These are phyloP conservation scores for Epithemia pelagica DNA, from an alignment of 108 stramenopile genomes.

Conservation along the genomic window DNA sequence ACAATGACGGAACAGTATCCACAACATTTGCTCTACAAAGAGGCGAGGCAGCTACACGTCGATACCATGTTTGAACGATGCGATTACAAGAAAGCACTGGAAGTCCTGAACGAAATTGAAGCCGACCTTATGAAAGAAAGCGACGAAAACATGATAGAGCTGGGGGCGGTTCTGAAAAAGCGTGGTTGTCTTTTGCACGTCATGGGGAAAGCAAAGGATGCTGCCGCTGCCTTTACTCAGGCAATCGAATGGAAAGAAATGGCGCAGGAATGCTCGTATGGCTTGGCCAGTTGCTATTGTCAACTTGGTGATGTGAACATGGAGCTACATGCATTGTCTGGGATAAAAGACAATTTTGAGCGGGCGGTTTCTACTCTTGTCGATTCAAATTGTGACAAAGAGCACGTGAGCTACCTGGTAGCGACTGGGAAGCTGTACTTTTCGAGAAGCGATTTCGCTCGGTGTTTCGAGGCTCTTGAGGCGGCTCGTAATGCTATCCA, in stretches of 20 bases:
- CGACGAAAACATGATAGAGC: slow-evolving; percentile 26
- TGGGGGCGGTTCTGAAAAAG: slow-evolving; percentile 31
- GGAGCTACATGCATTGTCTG: slow-evolving; percentile 20
- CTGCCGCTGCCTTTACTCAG: slow-evolving; percentile 26
- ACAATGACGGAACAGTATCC: slow-evolving; percentile 14
- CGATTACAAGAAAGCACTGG: slow-evolving; percentile 37
- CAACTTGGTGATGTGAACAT: slow-evolving; percentile 34
- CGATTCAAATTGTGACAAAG: slow-evolving; percentile 8
- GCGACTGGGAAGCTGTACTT: slow-evolving; percentile 28
- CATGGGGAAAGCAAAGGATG: slow-evolving; percentile 36
- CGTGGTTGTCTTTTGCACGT: slow-evolving; percentile 34
- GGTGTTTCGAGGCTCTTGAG: slow-evolving; percentile 24
- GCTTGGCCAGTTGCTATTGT: slow-evolving; percentile 22
- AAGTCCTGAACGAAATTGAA: slow-evolving; percentile 25
- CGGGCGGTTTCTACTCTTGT: slow-evolving; percentile 23
- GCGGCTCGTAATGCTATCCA: slow-evolving; percentile 17
- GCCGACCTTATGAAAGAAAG: slow-evolving; percentile 14
- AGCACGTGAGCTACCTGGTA: slow-evolving; percentile 12
- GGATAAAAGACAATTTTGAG: slow-evolving; percentile 30
- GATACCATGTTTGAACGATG: slow-evolving; percentile 26
- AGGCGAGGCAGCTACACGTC: slow-evolving; percentile 24
- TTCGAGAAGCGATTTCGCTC: slow-evolving; percentile 16
- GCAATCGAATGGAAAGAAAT: slow-evolving; percentile 30
- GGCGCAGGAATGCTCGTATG: slow-evolving; percentile 20
- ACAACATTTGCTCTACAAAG: slow-evolving; percentile 18